Conservation (phyloP, 2,329 filamentous ascomycete species). For the Ceratocystis albifundus region DNA sequence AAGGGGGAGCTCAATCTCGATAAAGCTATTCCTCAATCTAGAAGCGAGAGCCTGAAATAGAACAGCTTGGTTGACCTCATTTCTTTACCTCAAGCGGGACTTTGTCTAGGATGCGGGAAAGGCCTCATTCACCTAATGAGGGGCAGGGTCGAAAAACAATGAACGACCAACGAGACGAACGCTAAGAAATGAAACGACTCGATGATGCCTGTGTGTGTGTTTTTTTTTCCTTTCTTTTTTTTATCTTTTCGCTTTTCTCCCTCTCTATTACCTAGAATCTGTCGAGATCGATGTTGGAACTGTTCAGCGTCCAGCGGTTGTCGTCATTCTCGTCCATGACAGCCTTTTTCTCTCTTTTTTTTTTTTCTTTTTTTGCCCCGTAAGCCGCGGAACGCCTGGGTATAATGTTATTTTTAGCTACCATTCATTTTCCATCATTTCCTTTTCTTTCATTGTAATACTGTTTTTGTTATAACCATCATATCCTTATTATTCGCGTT, state of each 20-base stretch:
- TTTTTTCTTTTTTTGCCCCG: neutral
- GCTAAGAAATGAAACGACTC: neutral
- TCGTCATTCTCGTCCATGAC: neutral
- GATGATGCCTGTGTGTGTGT: too few relatives aligned
- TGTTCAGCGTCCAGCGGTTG: too few relatives aligned
- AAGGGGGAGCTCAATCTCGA: slow-evolving; percentile 2
- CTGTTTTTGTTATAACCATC: too few relatives aligned
- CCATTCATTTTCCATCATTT: neutral
- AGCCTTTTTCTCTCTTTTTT: neutral
- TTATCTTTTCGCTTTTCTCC: too few relatives aligned
- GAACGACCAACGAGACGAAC: too few relatives aligned
- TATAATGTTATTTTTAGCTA: neutral
- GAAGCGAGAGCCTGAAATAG: slow-evolving; percentile 10
- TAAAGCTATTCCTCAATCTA: neutral
- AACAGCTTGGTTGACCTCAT: slow-evolving; percentile 1
- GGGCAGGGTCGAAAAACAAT: neutral
- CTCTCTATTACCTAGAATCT: too few relatives aligned
- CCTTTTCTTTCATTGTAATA: neutral
- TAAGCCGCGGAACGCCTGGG: too few relatives aligned
- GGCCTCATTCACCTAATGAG: slow-evolving; percentile 5
- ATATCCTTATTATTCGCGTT: too few relatives aligned
- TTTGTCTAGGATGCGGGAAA: slow-evolving; percentile 7
- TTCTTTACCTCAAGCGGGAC: neutral
- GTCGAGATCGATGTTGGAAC: too few relatives aligned
- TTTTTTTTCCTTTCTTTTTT: too few relatives aligned